These are phyloP conservation scores for Vitis riparia DNA, from an alignment of 164 flowering plant species.

Conservation along the genomic window DNA sequence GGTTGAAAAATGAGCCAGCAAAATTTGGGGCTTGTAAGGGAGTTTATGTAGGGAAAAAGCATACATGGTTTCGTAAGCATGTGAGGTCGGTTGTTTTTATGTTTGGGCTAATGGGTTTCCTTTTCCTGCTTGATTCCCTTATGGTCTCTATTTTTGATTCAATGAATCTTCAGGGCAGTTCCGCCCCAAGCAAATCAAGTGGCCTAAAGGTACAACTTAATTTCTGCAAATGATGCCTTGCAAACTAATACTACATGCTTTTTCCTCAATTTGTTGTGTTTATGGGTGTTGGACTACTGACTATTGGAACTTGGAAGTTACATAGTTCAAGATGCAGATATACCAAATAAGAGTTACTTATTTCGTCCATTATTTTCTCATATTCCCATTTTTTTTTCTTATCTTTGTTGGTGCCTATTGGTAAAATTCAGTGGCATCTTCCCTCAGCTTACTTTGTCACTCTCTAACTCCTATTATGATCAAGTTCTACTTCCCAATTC, in stretches of 20 bases:
- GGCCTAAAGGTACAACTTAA: conserved; percentile 42
- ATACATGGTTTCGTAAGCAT: conserved; percentile 46
- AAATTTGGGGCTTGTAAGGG: conserved; percentile 43
- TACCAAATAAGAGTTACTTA: no score
- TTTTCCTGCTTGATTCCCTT: conserved; percentile 71
- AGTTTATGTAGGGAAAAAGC: conserved; percentile 44
- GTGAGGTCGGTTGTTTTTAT: conserved; percentile 44
- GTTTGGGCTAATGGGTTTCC: conserved; percentile 42
- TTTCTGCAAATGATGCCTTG: background rate
- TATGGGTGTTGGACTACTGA: background rate
- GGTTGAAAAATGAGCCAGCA: conserved; percentile 40
- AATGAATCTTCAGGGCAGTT: conserved; percentile 26
- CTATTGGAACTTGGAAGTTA: background rate
- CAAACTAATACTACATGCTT: background rate
- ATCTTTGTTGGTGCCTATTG: no score
- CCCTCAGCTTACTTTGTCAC: no score
- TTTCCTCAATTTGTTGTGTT: background rate
- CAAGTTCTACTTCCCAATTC: no score
- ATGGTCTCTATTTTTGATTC: conserved; percentile 58
- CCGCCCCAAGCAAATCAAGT: conserved; percentile 18
- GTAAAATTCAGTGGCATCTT: no score
- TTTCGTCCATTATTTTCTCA: no score
- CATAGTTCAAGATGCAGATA: no score
- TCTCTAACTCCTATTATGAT: no score
- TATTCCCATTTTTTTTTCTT: background rate